phyloP scores from a whole-genome alignment of 108 stramenopile species.

The Mayamaea pseudoterrestris region DNA sequence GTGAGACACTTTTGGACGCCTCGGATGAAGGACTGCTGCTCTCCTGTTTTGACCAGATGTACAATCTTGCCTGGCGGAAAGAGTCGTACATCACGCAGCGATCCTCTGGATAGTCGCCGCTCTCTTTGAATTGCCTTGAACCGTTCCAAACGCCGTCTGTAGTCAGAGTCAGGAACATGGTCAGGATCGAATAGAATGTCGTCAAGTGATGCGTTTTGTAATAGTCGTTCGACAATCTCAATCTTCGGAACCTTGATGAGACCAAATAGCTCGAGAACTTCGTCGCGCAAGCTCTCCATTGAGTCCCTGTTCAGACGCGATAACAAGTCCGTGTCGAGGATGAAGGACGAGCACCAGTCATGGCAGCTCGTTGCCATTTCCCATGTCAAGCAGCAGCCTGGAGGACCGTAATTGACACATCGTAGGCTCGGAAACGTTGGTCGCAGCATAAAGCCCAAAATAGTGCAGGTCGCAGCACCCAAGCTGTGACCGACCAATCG shows the following conservation, averaged over 20 bases:
- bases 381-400: constrained; percentile 83
- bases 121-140: constrained; percentile 56
- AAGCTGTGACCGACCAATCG: constrained; percentile 87
- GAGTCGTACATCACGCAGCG: constrained; percentile 25
- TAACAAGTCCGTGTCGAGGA: constrained; percentile 86
- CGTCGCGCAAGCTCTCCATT: constrained; percentile 68
- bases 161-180: constrained; percentile 32
- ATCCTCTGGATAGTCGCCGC: constrained; percentile 43
- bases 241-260: constrained; percentile 78
- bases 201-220: constrained; percentile 1
- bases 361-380: constrained; percentile 50
- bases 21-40: constrained; percentile 33
- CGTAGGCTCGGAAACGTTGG: constrained; percentile 58
- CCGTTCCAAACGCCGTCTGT: constrained; percentile 47
- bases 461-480: constrained; percentile 84
- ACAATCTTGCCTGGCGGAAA: constrained; percentile 77
- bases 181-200: constrained; percentile 39
- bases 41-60: constrained; percentile 78
- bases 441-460: constrained; percentile 76
- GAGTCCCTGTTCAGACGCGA: constrained; percentile 65
- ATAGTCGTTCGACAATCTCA: constrained; percentile 16
- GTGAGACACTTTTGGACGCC: constrained; percentile 37
- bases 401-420: constrained; percentile 78
- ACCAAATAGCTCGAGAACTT: constrained; percentile 72
- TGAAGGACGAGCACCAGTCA: constrained; percentile 58